Conservation (phyloP, 169 alveolate genomes). For the Babesia bovis region DNA sequence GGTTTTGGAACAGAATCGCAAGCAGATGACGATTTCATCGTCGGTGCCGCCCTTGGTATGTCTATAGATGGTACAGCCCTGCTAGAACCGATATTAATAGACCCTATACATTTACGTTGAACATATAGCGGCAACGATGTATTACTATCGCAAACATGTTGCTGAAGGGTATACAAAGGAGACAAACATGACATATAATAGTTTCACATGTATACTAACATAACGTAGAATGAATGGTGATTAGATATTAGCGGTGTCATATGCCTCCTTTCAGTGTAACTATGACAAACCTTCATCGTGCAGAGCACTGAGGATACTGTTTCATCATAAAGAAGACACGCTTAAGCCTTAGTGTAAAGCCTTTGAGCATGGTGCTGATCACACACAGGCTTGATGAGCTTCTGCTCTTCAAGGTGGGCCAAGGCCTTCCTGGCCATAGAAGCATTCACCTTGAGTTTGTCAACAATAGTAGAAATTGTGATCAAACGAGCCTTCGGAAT, state of each 20-base stretch:
- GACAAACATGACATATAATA: too few species aligned
- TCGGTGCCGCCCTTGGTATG: constrained; percentile 27
- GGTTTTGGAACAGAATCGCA: not conserved
- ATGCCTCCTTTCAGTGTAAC: constrained; percentile 47
- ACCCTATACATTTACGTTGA: constrained; percentile 2
- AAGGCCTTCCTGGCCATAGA: constrained; percentile 88
- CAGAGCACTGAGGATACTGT: constrained; percentile 18
- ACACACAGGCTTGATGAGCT: constrained; percentile 83
- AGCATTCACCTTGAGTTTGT: constrained; percentile 88
- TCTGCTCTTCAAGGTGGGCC: constrained; percentile 80
- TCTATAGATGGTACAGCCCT: not conserved
- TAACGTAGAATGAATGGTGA: not conserved
- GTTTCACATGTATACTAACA: not conserved
- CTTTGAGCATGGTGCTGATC: constrained; percentile 84
- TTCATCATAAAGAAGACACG: constrained; percentile 21
- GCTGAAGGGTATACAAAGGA: too few species aligned
- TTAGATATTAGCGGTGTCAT: not conserved
- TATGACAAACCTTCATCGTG: constrained; percentile 53
- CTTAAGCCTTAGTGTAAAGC: constrained; percentile 78
- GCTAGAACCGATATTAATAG: constrained; percentile 6
- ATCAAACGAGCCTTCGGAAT: constrained; percentile 89
- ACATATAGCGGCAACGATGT: too few species aligned
- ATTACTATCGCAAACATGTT: constrained; percentile 1
- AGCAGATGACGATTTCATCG: constrained; percentile 12
- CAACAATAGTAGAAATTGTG: constrained; percentile 90